phyloP scores from a whole-genome alignment of 257 asterid genomes.

The Haberlea rhodopensis region DNA sequence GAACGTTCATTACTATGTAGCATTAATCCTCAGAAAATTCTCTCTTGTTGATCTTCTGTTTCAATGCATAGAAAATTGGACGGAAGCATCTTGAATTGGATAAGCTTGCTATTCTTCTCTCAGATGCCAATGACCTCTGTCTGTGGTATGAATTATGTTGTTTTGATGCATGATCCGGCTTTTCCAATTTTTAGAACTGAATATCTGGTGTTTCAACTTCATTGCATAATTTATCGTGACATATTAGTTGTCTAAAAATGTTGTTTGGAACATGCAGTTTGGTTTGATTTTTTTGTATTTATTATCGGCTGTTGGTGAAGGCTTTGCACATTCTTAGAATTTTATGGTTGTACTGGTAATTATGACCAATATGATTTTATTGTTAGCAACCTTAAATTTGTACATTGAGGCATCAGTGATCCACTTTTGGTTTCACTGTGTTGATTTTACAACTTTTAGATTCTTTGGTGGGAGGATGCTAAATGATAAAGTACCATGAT shows the following conservation, averaged over 20 bases:
- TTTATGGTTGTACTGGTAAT: no score
- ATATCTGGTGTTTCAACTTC: background rate
- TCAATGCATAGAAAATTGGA: constrained; percentile 51
- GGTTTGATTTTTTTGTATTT: no score
- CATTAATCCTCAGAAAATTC: constrained; percentile 9
- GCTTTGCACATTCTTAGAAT: no score
- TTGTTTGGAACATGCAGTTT: background rate
- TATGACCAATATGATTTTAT: no score
- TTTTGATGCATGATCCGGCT: constrained; percentile 11
- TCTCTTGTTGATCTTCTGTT: constrained; percentile 29
- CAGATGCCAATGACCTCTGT: constrained; percentile 62
- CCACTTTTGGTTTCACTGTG: no score
- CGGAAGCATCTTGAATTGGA: constrained; percentile 51
- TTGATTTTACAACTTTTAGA: no score
- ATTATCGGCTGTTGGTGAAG: background rate
- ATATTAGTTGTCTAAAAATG: no score
- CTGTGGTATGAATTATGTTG: constrained; percentile 50
- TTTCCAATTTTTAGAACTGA: constrained; percentile 1
- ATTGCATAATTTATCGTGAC: background rate
- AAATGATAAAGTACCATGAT: no score
- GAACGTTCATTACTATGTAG: constrained; percentile 14
- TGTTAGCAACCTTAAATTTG: no score
- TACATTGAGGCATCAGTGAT: no score
- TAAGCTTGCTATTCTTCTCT: constrained; percentile 50
- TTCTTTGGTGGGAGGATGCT: no score